phyloP scores from a whole-genome alignment of 768 basidiomycete species.

The Asterophora lycoperdoides region DNA sequence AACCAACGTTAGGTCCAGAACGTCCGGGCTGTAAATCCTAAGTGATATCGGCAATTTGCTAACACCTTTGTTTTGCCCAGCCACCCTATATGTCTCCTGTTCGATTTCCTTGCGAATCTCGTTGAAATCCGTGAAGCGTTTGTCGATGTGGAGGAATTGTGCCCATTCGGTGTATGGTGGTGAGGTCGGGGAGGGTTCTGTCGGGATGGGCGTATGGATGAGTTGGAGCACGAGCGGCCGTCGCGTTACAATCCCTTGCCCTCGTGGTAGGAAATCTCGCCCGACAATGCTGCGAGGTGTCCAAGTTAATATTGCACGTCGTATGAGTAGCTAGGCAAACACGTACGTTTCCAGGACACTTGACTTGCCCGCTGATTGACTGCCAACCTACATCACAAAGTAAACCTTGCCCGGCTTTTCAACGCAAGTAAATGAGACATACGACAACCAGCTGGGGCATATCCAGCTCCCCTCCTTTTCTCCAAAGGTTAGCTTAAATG shows the following conservation, averaged over 20 bases:
- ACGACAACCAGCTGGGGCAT: conserved; percentile 91
- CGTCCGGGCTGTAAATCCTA: conserved; percentile 92
- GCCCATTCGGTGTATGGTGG: conserved; percentile 80
- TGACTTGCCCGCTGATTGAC: conserved; percentile 95
- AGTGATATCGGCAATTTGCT: conserved; percentile 95
- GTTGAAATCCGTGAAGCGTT: conserved; percentile 91
- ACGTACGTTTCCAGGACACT: conserved; percentile 93
- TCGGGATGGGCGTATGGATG: conserved; percentile 78
- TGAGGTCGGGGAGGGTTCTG: conserved; percentile 40
- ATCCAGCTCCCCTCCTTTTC: conserved; percentile 79
- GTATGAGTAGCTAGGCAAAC: conserved; percentile 12
- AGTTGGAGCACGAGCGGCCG: conserved; percentile 94
- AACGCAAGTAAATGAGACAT: conserved; percentile 29
- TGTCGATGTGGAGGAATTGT: conserved; percentile 96
- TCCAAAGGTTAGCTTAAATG: conserved; percentile 11
- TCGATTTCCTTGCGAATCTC: conserved; percentile 97
- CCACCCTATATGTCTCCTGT: conserved; percentile 94
- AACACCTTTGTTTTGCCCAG: conserved; percentile 98
- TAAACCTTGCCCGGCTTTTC: not conserved
- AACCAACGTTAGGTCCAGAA: conserved; percentile 92
- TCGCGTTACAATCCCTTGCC: conserved; percentile 93
- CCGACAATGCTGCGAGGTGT: conserved; percentile 74
- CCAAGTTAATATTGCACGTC: not conserved
- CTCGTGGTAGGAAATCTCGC: conserved; percentile 83
- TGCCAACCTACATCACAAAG: conserved; percentile 67